phyloP scores from a whole-genome alignment of 2,329 filamentous ascomycete genomes.

The Dothidotthia symphoricarpi region DNA sequence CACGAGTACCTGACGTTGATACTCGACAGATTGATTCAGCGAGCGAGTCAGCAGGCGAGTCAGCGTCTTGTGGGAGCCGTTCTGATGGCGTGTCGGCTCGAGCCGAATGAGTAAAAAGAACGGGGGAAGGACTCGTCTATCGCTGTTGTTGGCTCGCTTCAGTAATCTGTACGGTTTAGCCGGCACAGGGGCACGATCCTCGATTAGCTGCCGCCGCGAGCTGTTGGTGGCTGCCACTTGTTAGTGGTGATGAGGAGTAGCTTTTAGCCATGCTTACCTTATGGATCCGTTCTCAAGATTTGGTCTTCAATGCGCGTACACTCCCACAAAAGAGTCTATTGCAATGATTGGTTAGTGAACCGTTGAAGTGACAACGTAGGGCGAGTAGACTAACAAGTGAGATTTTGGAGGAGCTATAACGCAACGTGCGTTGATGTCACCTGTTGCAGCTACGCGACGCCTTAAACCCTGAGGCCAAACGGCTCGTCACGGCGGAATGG shows the following conservation, averaged over 20 bases:
- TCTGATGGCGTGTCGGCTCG: slow-evolving; percentile 14
- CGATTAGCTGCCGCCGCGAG: slow-evolving; percentile 40
- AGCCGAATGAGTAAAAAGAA: slow-evolving; percentile 16
- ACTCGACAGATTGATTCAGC: slow-evolving; percentile 10
- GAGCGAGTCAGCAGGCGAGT: slow-evolving; percentile 9
- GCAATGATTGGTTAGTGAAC: slow-evolving; percentile 2
- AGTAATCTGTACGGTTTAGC: slow-evolving; percentile 40
- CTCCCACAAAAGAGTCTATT: slow-evolving; percentile 9
- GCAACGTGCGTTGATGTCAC: slow-evolving; percentile 20
- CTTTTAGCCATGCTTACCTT: slow-evolving; percentile 7
- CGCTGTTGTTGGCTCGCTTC: slow-evolving; percentile 41
- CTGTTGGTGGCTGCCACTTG: slow-evolving; percentile 29
- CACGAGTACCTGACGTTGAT: slow-evolving; percentile 12
- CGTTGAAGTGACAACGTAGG: slow-evolving; percentile 1
- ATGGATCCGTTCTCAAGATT: not conserved
- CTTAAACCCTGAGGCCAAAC: slow-evolving; percentile 33
- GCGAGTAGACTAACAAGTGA: slow-evolving; percentile 3
- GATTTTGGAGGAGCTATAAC: slow-evolving; percentile 9
- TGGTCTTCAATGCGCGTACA: slow-evolving; percentile 17
- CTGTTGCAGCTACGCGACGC: slow-evolving; percentile 31
- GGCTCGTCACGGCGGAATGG: slow-evolving; percentile 29
- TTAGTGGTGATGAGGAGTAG: slow-evolving; percentile 25
- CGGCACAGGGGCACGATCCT: slow-evolving; percentile 38
- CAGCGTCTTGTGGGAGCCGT: slow-evolving; percentile 10
- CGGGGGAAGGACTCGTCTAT: slow-evolving; percentile 26